Evolutionary conservation across 2,329 filamentous ascomycete genomes (phyloP).

Genomic region (Talaromyces rugulosus): DNA sequence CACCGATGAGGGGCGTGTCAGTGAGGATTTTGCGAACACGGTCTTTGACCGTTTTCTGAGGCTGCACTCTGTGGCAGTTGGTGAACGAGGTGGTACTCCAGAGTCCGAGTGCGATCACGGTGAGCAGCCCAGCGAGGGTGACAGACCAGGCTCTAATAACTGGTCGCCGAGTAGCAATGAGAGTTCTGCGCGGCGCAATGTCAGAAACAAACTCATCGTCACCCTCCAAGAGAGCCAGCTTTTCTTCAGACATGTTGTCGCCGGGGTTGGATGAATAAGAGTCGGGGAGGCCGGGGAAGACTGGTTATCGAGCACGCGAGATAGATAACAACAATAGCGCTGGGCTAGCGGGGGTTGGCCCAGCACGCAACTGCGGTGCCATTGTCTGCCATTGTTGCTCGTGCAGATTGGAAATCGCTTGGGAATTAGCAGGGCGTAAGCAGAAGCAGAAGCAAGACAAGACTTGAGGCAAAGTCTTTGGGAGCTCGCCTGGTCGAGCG

Average conservation of each 20-base stretch:
- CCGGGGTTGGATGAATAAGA: background rate
- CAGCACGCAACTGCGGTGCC: background rate
- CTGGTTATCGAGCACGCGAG: background rate
- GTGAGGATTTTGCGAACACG: constrained; percentile 43
- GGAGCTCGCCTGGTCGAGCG: too few species aligned
- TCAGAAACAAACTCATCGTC: background rate
- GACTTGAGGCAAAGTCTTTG: background rate
- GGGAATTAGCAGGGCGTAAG: background rate
- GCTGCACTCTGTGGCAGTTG: background rate
- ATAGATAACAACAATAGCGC: background rate
- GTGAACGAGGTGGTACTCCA: constrained; percentile 4
- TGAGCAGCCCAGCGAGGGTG: constrained; percentile 6
- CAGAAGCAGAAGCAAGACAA: background rate
- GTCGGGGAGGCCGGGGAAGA: background rate
- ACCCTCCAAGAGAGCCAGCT: constrained; percentile 6
- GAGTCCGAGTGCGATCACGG: background rate
- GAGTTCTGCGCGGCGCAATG: background rate
- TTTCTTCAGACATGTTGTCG: constrained; percentile 3
- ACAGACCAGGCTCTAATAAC: constrained; percentile 1
- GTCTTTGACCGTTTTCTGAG: constrained; percentile 25
- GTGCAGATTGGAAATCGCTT: background rate
- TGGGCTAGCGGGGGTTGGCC: background rate
- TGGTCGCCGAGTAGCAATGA: background rate
- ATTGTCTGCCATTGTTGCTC: background rate
- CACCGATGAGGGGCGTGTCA: constrained; percentile 48